Conservation (phyloP, 805 yeast genomes). For the Maudiozyma bulderi region DNA sequence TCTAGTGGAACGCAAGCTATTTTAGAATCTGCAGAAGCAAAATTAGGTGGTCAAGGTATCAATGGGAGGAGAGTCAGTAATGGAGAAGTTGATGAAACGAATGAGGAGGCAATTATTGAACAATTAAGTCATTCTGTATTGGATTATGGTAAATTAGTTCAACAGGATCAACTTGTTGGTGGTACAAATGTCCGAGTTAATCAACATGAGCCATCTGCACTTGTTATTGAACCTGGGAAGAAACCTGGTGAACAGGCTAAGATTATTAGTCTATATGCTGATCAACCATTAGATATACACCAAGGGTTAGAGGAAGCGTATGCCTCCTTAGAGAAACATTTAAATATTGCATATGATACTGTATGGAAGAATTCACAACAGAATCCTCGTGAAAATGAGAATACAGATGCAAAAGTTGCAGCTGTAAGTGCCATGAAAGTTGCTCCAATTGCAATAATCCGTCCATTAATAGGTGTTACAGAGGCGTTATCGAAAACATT, state of each 20-base stretch:
- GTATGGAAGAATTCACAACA: constrained; percentile 48
- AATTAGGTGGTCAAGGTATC: constrained; percentile 66
- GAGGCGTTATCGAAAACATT: constrained; percentile 79
- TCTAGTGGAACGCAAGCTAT: constrained; percentile 83
- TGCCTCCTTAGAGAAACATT: constrained; percentile 57
- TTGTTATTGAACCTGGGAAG: constrained; percentile 16
- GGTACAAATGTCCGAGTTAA: constrained; percentile 27
- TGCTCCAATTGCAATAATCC: constrained; percentile 67
- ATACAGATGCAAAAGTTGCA: constrained; percentile 50
- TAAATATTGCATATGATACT: constrained; percentile 55
- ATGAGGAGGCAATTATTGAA: not conserved
- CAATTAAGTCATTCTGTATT: not conserved
- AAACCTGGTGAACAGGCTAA: constrained; percentile 22
- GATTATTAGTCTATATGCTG: constrained; percentile 64
- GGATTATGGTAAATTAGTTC: constrained; percentile 19
- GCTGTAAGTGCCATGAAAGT: constrained; percentile 59
- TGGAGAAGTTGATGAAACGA: not conserved
- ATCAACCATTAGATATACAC: constrained; percentile 64
- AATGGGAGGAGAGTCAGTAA: constrained; percentile 31
- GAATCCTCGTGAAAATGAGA: constrained; percentile 2
- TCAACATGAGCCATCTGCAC: constrained; percentile 21
- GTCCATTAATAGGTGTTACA: constrained; percentile 89
- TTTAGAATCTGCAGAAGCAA: constrained; percentile 70
- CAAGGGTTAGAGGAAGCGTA: constrained; percentile 75
- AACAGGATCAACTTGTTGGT: constrained; percentile 30